Evolutionary conservation across 208 protist species (phyloP).

Genomic region (Trypanosoma scelopori): DNA sequence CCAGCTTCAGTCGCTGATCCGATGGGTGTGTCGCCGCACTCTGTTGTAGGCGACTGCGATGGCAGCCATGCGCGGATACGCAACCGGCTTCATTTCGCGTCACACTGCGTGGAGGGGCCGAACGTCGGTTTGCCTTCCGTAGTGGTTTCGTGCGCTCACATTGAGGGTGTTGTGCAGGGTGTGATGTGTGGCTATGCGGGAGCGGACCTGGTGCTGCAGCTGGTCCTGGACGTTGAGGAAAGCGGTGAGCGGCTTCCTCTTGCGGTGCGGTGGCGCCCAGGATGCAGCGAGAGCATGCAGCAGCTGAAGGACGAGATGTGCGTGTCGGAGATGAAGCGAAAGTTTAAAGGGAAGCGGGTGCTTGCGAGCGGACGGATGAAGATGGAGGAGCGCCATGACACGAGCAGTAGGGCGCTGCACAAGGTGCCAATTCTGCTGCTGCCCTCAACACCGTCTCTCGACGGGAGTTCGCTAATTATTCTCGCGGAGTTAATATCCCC

Average conservation of each 20-base stretch:
- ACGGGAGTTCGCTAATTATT: slow-evolving; percentile 14
- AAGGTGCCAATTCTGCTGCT: slow-evolving; percentile 48
- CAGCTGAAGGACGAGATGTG: slow-evolving; percentile 1
- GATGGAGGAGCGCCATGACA: slow-evolving; percentile 51
- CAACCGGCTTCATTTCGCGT: slow-evolving; percentile 20
- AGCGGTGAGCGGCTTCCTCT: slow-evolving; percentile 23
- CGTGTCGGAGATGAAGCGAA: slow-evolving; percentile 5
- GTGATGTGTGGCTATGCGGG: slow-evolving; percentile 40
- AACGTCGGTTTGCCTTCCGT: slow-evolving; percentile 13
- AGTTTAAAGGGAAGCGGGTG: slow-evolving; percentile 33
- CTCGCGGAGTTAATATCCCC: slow-evolving; percentile 18
- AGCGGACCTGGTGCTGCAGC: slow-evolving; percentile 36
- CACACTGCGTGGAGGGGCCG: slow-evolving; percentile 21
- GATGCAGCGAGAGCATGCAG: neutral
- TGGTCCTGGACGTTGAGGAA: slow-evolving; percentile 40
- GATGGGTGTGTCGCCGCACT: neutral
- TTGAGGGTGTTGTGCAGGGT: slow-evolving; percentile 46
- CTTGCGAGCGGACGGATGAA: slow-evolving; percentile 54
- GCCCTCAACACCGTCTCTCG: slow-evolving; percentile 16
- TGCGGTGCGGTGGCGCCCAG: slow-evolving; percentile 40
- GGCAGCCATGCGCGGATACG: neutral
- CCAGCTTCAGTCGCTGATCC: slow-evolving; percentile 8
- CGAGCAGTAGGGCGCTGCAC: slow-evolving; percentile 33
- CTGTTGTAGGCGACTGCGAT: neutral
- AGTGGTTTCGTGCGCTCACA: slow-evolving; percentile 41